Base-by-base conservation (phyloP, 768 basidiomycete species). In the Mycena vulgaris region DNA sequence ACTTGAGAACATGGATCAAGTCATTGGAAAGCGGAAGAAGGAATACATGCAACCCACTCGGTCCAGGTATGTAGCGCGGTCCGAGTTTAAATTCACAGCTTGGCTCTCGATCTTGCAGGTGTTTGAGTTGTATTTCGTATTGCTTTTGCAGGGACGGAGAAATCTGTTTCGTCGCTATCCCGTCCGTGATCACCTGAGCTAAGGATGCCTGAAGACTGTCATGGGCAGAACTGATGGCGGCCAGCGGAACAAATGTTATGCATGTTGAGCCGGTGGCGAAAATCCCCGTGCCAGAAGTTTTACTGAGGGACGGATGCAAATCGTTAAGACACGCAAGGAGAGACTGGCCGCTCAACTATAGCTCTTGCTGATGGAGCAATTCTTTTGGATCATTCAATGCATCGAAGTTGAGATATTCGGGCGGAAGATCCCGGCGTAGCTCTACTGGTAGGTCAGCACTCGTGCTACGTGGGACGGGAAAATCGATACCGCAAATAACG, bases 121-220 rank as follows among this genome's bases (percentile, higher is more conserved):
- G 66, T 40, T 81, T 76, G 16, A 83, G 66, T 51, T 78, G 78
- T 7, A 82, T 66, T 58, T 77, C 65, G 55, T 80, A 81, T 60
- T 83, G 83, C 49, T 82, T 80, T 23, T 69, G 57, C 16, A 82
- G 27, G 0, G 79, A 78, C 3, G 79, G 42, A 16, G 65, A 37
- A 13, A 68, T 63, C 6, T 9, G 14, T 7, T 37, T 35, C 17
- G 66, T 52, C 5, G 40, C 39, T 30, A 53, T 39, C 8, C 10
- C 30, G 0, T 37, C 66, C 5, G 47, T 25, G 57, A 45, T 60
- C 5, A n/a, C 45, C 30, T 52, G 16, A 1, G 9, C 27, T 19
- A 63, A 17, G 16, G 59, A 73, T 37, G 10, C 17, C 4, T 53
- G 47, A 66, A 55, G 48, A 30, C n/a, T 25, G 2, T 30, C 60